These are phyloP conservation scores for Beauveria caledonica DNA, from an alignment of 2,329 filamentous ascomycete species.

Conservation along the genomic window DNA sequence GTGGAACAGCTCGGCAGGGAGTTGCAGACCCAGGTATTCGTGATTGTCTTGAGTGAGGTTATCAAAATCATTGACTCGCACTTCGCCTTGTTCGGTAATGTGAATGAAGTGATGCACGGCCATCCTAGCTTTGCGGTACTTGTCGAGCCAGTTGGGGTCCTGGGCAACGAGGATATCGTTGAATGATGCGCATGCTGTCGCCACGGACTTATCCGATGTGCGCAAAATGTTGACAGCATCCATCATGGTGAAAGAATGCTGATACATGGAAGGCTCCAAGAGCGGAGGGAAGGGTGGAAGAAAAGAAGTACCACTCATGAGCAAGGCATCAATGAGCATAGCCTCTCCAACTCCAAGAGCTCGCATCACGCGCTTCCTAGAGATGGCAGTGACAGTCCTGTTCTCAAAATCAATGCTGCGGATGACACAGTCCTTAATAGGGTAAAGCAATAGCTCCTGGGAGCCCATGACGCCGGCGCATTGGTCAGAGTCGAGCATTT, in stretches of 20 bases:
- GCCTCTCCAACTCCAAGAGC: conserved; percentile 58
- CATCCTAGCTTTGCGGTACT: conserved; percentile 79
- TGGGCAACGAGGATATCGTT: conserved; percentile 68
- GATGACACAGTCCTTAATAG: conserved; percentile 69
- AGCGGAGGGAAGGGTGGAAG: conserved; percentile 73
- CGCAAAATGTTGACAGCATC: conserved; percentile 72
- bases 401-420: conserved; percentile 58
- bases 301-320: conserved; percentile 77
- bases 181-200: conserved; percentile 66
- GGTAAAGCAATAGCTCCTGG: conserved; percentile 78
- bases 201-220: conserved; percentile 60
- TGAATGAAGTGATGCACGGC: conserved; percentile 82
- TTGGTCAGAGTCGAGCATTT: conserved; percentile 57
- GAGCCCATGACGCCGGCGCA: conserved; percentile 75
- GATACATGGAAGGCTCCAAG: conserved; percentile 47
- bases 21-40: conserved; percentile 79
- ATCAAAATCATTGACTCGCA: conserved; percentile 65
- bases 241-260: conserved; percentile 55
- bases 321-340: conserved; percentile 73
- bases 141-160: conserved; percentile 70
- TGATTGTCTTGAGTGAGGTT: conserved; percentile 75
- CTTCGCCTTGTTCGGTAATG: conserved; percentile 66
- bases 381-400: conserved; percentile 52
- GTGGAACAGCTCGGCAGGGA: conserved; percentile 84
- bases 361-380: conserved; percentile 62